Evolutionary conservation across 495 filamentous ascomycete species (phyloP), one percentile per base, ranked within the genome.

Genomic region (Darksidea phi): DNA sequence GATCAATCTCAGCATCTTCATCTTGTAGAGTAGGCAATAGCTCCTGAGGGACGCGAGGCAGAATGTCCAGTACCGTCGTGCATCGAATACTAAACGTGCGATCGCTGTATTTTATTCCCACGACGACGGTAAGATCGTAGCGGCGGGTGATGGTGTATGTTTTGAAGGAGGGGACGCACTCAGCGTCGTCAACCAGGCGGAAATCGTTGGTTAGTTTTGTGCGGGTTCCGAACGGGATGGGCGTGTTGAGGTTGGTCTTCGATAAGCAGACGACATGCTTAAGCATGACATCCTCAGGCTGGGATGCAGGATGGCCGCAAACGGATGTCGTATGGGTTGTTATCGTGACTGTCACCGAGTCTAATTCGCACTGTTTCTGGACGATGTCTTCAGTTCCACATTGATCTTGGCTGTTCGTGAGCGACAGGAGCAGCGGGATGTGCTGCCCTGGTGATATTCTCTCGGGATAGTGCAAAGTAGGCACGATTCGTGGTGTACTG

Each of bases 141-240:
- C 28, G 26, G 11, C 65, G 65, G 5, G 54, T 48, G 10, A 63
- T 53, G 17, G 54, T 63, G 52, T 63, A 67, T 10, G 65, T 63
- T 13, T 37, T 57, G 46, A 67, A 67, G 8, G 48, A 28, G 0
- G 65, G 59, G 17, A 67, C 51, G 51, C 59, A 63, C 34, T 63
- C 48, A 6, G 59, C 59, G 26, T 63, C 57, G 26, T 67, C 65
- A 7, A 59, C 59, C 8, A 67, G 51, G n/a, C 65, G 59, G 50
- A 67, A 63, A 47, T 60, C 57, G 12, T 28, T 57, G 2, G 56
- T 60, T 17, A 67, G 49, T 1, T 25, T 38, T 1, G 60, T 55
- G 8, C 38, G 45, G 6, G 32, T 20, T 26, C 38, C 36, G 45
- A 63, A 63, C 5, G 54, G 17, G 7, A 67, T 13, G 1, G 43